Evolutionary conservation across 2,329 filamentous ascomycete genomes (phyloP).

Genomic region (Pseudogymnoascus verrucosus): DNA sequence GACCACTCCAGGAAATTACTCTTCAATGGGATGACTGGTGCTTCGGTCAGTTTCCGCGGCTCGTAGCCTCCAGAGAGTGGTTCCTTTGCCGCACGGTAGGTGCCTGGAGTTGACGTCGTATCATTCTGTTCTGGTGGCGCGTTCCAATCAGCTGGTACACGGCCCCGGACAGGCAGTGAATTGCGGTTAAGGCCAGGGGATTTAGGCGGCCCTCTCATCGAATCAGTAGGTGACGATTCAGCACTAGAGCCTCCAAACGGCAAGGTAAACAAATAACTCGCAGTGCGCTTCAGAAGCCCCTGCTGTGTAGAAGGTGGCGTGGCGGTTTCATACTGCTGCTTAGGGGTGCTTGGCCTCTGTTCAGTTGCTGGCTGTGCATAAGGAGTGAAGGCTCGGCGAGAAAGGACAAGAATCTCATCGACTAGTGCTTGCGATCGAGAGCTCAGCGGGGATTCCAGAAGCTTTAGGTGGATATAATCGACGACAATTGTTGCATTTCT

Average conservation of each 20-base stretch:
- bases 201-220: conserved; percentile 19
- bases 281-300: conserved; percentile 54
- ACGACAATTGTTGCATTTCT: conserved; percentile 76
- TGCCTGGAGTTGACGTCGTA: conserved; percentile 53
- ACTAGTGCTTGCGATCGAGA: conserved; percentile 62
- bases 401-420: conserved; percentile 57
- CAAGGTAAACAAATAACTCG: conserved; percentile 52
- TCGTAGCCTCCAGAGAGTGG: conserved; percentile 73
- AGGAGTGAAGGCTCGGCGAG: conserved; percentile 38
- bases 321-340: conserved; percentile 19
- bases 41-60: conserved; percentile 48
- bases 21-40: conserved; percentile 63
- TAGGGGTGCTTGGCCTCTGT: conserved; percentile 24
- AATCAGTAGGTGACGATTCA: conserved; percentile 22
- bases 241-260: conserved; percentile 37
- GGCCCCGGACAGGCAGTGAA: conserved; percentile 28
- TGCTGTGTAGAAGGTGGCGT: conserved; percentile 44
- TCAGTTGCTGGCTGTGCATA: conserved; percentile 20
- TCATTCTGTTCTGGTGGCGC: conserved; percentile 69
- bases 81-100: conserved; percentile 67
- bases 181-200: conserved; percentile 22
- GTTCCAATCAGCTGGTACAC: conserved; percentile 49
- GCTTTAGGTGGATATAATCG: conserved; percentile 71
- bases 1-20: conserved; percentile 93
- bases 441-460: conserved; percentile 71